A percentile compares a stretch with the other conserved stretches of the same genome.
phyloP scores from a whole-genome alignment of 2,329 filamentous ascomycete genomes.

The Macroventuria anomochaeta region DNA sequence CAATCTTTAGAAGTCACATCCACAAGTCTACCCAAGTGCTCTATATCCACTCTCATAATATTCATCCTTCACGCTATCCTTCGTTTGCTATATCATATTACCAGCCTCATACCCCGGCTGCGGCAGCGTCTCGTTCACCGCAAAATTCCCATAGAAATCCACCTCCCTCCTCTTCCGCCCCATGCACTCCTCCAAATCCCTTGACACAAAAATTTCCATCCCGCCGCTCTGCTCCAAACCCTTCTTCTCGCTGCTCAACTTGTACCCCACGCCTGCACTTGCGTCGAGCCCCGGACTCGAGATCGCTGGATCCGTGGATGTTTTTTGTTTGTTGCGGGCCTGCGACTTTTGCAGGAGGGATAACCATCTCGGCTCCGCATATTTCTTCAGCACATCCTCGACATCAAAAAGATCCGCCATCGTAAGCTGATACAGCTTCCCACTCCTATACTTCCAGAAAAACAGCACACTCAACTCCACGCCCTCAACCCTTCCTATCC shows the following conservation, averaged over 20 bases:
- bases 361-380: constrained; percentile 43
- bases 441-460: constrained; percentile 44
- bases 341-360: constrained; percentile 22
- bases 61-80: too few species aligned
- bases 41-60: too few species aligned
- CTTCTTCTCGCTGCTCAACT: constrained; percentile 41
- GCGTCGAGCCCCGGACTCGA: constrained; percentile 17
- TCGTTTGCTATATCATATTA: too few species aligned
- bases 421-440: constrained; percentile 43
- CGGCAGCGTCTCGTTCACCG: constrained; percentile 43
- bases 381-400: constrained; percentile 44
- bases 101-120: constrained; percentile 40
- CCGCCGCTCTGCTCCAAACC: constrained; percentile 44
- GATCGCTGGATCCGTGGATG: constrained; percentile 18
- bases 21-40: too few species aligned
- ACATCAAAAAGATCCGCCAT: constrained; percentile 47
- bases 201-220: constrained; percentile 46
- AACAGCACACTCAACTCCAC: constrained; percentile 45
- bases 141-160: constrained; percentile 47
- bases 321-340: too few species aligned
- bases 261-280: constrained; percentile 44
- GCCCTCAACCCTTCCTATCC: constrained; percentile 33
- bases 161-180: constrained; percentile 33
- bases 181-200: constrained; percentile 44
- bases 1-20: too few species aligned